Percentiles rank a stretch among this genome's conserved stretches.
Conservation (phyloP, 2,329 filamentous ascomycete species). For the Camptophora hylomeconis region DNA sequence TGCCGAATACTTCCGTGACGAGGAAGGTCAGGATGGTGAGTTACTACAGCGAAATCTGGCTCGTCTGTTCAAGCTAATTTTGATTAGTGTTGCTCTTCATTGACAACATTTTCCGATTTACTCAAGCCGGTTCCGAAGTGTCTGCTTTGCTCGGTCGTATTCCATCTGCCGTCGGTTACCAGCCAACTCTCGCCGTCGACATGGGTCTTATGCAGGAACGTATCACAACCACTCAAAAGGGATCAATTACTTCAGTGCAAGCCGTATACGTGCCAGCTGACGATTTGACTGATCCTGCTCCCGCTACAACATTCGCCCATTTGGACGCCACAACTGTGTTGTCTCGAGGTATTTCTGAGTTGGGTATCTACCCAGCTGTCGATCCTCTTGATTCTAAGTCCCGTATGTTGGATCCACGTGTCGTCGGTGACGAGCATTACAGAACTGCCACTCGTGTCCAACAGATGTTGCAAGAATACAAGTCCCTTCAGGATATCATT, state of each 20-base stretch:
- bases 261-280: conserved; percentile 99
- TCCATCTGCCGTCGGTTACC: conserved; percentile 99
- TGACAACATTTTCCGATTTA: conserved; percentile 99
- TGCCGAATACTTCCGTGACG: conserved; percentile 71
- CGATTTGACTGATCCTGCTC: conserved; percentile 99
- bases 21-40: conserved; percentile 76
- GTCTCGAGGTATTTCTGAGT: conserved; percentile 99
- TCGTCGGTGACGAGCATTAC: conserved; percentile 98
- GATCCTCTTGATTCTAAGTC: conserved; percentile 99
- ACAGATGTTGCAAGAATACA: conserved; percentile 99
- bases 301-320: conserved; percentile 98
- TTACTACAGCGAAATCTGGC: conserved; percentile 8
- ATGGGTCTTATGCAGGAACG: conserved; percentile 99
- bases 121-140: conserved; percentile 99
- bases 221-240: conserved; percentile 99
- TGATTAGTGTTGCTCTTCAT: conserved; percentile 85
- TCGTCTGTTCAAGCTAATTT: conserved; percentile 17
- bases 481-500: conserved; percentile 99
- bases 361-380: conserved; percentile 99
- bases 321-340: conserved; percentile 99
- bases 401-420: conserved; percentile 97
- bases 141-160: conserved; percentile 99
- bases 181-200: conserved; percentile 94
- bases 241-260: conserved; percentile 99
- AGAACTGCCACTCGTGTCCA: conserved; percentile 85